Base-by-base conservation (phyloP, 257 asterid genomes). In the Linaria vulgaris region DNA sequence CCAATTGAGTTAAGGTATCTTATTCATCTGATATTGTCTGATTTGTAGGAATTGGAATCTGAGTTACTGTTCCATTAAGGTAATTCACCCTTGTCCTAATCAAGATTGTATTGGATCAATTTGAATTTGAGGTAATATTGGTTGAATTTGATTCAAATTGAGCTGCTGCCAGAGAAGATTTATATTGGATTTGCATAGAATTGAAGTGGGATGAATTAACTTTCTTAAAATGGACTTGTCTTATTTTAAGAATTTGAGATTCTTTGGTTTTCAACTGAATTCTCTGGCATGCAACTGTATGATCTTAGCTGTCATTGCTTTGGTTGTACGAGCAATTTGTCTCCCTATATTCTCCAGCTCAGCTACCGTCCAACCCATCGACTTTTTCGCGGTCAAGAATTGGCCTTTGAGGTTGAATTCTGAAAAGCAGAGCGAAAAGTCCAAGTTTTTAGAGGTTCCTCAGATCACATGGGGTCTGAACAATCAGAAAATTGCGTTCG, bases 381-480 rank as follows among this genome's bases (percentile, higher is more conserved):
- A 58, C 6, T 50, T 67, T 31, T 20, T 76, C 19, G 46, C 71
- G 3, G n/a, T 66, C 63, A 61, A 25, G 46, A 70, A 70, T 41
- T 24, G 21, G 37, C 62, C 64, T 5, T 45, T 54, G 41, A 38
- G 58, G 5, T 46, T 34, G 7, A 19, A 48, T 53, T 54, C 56
- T 11, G 63, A 68, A 4, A 30, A 47, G 52, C 44, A 12, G 5
- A 37, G 23, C 6, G 62, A 38, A 48, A 83, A 76, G 23, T 50
- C 48, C 2, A 82, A 69, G 76, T 83, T 88, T 49, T 57, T 87
- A 68, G 97, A 87, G 77, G 89, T 88, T 68, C 96, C 97, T 47
- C 95, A 90, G 48, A 88, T 87, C 19, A 63, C 88, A 44, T 90
- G 97, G 97, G 97, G 97, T 63, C 71, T 90, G 60, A 90, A 90